Evolutionary conservation across 148 eudicot genomes (phyloP), one percentile per base, ranked within the genome.

Genomic region (Oxyria digyna): DNA sequence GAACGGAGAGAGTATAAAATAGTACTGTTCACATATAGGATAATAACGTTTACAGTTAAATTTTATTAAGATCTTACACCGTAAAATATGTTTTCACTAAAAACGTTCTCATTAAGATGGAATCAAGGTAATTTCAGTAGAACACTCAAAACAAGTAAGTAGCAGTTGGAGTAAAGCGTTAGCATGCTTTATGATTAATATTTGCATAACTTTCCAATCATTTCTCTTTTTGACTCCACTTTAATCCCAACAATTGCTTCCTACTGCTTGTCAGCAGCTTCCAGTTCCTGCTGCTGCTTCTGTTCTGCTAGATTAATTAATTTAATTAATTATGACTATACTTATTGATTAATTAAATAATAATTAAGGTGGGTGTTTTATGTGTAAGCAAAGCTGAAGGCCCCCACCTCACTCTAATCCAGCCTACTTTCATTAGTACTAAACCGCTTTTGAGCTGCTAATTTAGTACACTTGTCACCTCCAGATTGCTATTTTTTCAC

Each of bases 331-430:
- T 8, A n/a, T 15, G 48, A 43, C 48, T 38, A 38, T 49, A 49
- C 23, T 18, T 49, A 26, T 20, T 2, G 20, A 48, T 5, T 48
- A 48, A n/a, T 8, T 7, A 50, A 50, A 8, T 50, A 2, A 50
- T 27, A 26, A 55, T 55, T 55, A 59, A 59, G 65, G 65, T 59
- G 65, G 65, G 65, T 55, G 65, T 59, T 59, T 55, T 55, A 55
- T 55, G 63, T 59, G 65, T 59, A 59, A 59, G 65, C 65, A 59
- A 59, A 59, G 65, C 8, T 29, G n/a, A 59, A 31, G 64, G 38
- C 33, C 37, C 65, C 65, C 35, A 59, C 65, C 65, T 14, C 35
- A 38, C 41, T 38, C 41, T 5, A n/a, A n/a, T 59, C 20, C 64
- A 59, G 64, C 64, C 64, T 29, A 59, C 14, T 26, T 29, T 37